Base-by-base conservation (phyloP, 1,284 basidiomycete genomes). In the Fomitiporia mediterranea region DNA sequence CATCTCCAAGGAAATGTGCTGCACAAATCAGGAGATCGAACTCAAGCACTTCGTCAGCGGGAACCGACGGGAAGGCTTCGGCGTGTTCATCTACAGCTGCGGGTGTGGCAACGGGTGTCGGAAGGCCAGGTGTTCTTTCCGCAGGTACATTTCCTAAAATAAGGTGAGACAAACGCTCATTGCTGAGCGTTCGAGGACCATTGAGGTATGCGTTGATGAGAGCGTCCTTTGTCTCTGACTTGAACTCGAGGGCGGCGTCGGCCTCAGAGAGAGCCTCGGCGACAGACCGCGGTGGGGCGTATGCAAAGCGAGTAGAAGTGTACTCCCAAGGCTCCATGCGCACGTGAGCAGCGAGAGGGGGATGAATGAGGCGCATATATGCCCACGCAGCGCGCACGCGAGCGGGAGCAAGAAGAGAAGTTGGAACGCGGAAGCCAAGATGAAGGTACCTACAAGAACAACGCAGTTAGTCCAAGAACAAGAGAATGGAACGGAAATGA, bases 1-100 rank as follows among this genome's bases (percentile, higher is more conserved):
- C 87, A 65, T 91, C 89, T 7, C 86, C 87, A 38, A 90, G 67
- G 67, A 83, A 90, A 64, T 90, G 88, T 8, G 84, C 79, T 2
- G 85, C 82, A 63, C 82, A 83, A 30, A 91, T 76, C 49, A 87
- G 68, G 49, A 86, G 66, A 64, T 88, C 79, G 63, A 73, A 82
- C 61, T 61, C 9, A 21, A 34, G 27, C 55, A 53, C 37, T 62
- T 61, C 35, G 38, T 51, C 9, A 43, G 46, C 19, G 25, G 50
- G 15, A 25, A 32, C 38, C 32, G 37, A 17, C 17, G 15, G 40
- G 47, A 15, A 17, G 60, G 62, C 21, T 34, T 43, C 47, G 17
- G n/a, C 35, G 40, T 19, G 49, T 53, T 59, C 25, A 23, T 27
- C 60, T 13, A 40, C 30, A 30, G 50, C 21, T 28, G 62, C 56